Percentiles rank a stretch among this genome's conserved stretches.
phyloP scores from a whole-genome alignment of 2,329 filamentous ascomycete genomes.

The Laburnicola sp. region DNA sequence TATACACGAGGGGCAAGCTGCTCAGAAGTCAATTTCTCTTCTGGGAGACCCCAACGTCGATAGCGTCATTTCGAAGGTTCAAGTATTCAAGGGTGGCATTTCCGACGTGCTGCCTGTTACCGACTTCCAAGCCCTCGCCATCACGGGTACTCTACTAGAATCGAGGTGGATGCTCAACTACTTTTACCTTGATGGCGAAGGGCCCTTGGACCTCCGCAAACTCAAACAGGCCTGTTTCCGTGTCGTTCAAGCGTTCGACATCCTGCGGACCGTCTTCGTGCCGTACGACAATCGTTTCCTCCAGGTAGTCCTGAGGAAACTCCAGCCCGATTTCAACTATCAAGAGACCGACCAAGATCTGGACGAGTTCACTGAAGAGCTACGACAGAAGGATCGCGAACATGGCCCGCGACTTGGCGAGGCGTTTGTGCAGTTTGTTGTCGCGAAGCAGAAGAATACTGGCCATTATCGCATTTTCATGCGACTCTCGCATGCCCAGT shows the following conservation, averaged over 20 bases:
- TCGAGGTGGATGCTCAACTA: conserved; percentile 40
- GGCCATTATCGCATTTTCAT: conserved; percentile 6
- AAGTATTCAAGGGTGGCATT: conserved; percentile 43
- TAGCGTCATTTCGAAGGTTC: conserved; percentile 40
- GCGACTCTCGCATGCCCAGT: conserved; percentile 21
- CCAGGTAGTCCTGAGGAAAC: not conserved
- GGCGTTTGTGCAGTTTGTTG: conserved; percentile 3
- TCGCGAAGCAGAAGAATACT: not conserved
- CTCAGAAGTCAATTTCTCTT: conserved; percentile 32
- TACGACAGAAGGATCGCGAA: not conserved
- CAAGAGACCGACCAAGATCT: not conserved
- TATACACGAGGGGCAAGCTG: conserved; percentile 28
- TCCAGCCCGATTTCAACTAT: conserved; percentile 1
- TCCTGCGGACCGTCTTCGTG: conserved; percentile 12
- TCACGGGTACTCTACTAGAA: conserved; percentile 39
- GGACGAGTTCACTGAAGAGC: not conserved
- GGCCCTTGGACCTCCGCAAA: not conserved
- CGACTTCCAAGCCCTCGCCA: conserved; percentile 40
- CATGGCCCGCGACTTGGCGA: not conserved
- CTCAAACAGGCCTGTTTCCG: not conserved
- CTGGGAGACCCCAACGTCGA: conserved; percentile 41
- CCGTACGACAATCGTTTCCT: not conserved
- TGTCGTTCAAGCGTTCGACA: conserved; percentile 6
- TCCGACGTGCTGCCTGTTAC: conserved; percentile 39
- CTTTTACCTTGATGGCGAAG: not conserved